Base-by-base conservation (phyloP, 306 rosid genomes). In the Vigna mungo region DNA sequence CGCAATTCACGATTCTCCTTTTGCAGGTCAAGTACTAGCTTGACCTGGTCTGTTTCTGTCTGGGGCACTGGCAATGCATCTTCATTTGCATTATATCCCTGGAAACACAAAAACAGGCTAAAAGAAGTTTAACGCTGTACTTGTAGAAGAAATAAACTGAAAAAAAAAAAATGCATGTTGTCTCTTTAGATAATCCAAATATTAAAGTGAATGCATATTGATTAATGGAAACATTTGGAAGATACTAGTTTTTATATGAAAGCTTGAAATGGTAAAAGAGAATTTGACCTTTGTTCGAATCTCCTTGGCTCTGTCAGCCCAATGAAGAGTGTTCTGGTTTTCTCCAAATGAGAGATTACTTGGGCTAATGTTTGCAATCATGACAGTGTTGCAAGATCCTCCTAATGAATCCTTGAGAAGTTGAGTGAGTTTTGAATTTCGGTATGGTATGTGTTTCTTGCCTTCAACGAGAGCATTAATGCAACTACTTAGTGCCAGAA, bases 261-360 rank as follows among this genome's bases (percentile, higher is more conserved):
- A 54, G 44, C 44, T 39, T 43, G 78, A 55, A 51, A 83, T 39
- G 77, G 65, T 41, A 32, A 39, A 39, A 39, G 59, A 79, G 78
- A 78, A 83, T 64, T 60, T 55, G 27, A 95, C 97, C 99, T 95
- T 95, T 25, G 86, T 59, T 59, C 97, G 84, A 73, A 95, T 95
- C 86, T 95, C 97, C 88, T 95, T 95, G 75, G 99, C 96, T 72
- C 97, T 90, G 72, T 95, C 97, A 36, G 99, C 97, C 97, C 99
- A 95, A 54, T 92, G 97, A 78, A 95, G 94, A 3, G 97, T 92
- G 82, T 92, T 95, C 78, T 95, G 97, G 47, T 96, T 95, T 88
- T 92, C 99, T 62, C 97, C 94, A 83, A 95, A 95, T 54, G 91
- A 83, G 76, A 90, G 89, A 84, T 86, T 84, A 82, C 97, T 90